Evolutionary conservation across 2,329 filamentous ascomycete genomes (phyloP).

Genomic region (Ophiostoma perfectum): DNA sequence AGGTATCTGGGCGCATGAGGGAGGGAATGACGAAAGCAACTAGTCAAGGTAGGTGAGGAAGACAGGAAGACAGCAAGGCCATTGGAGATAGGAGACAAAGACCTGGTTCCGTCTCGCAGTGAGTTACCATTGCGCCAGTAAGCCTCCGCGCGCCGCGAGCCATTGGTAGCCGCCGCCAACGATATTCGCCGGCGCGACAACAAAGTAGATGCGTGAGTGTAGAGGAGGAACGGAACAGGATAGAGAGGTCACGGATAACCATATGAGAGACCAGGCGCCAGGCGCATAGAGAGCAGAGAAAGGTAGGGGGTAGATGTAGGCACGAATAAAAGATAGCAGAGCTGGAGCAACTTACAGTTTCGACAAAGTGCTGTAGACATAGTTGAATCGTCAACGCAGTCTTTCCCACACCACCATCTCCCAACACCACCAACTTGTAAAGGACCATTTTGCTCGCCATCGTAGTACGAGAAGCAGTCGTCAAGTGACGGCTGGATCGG

Average conservation of each 20-base stretch:
- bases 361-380: constrained; percentile 96
- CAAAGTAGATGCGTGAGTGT: background rate
- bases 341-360: constrained; percentile 56
- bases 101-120: background rate
- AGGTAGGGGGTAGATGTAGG: background rate
- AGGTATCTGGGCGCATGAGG: background rate
- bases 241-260: background rate
- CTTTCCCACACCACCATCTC: constrained; percentile 90
- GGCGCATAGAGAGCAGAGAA: background rate
- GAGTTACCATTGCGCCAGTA: background rate
- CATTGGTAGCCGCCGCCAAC: background rate
- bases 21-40: background rate
- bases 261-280: background rate
- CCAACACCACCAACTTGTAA: constrained; percentile 92
- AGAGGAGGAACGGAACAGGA: background rate
- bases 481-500: constrained; percentile 21
- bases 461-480: constrained; percentile 30
- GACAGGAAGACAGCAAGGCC: background rate
- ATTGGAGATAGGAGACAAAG: background rate
- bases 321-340: background rate
- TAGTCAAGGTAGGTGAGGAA: too few relatives aligned
- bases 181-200: background rate
- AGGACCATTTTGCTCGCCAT: constrained; percentile 94
- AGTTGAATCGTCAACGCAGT: constrained; percentile 93
- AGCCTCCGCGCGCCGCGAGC: background rate